Evolutionary conservation across 2,329 filamentous ascomycete genomes (phyloP), one percentile per base, ranked within the genome.

Genomic region (Aspergillus pseudoterreus): DNA sequence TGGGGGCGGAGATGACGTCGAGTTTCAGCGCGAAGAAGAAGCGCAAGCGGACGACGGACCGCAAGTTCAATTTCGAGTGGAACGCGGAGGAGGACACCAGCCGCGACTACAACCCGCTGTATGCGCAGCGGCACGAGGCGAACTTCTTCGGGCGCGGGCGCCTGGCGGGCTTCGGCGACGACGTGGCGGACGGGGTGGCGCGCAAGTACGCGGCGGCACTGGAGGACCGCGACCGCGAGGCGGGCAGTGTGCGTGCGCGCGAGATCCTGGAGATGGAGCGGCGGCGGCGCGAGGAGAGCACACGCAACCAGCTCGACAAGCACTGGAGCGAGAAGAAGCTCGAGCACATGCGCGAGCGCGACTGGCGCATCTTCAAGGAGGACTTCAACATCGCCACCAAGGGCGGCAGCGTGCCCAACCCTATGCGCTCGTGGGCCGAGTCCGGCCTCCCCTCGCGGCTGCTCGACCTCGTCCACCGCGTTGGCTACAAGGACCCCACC

Each of bases 291-390:
- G 87, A 95, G 64, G 83, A 88, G 57, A 84, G 85, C 54, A 75
- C 78, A 1, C 82, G 87, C 56, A 90, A 86, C 57, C 86, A 86
- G 32, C 79, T 95, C 51, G 92, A 95, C 62, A 92, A 92, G 71
- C 91, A 96, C 72, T 99, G 94, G 94, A 91, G 88, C 50, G 90
- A 96, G 68, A 99, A 99, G 83, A 82, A 81, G 56, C 77, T 97
- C 56, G 84, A 88, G 12, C 89, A 96, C 63, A 99, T 99, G 94
- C 88, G 90, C 56, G 92, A 97, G 74, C 82, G 94, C 69, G 94
- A 99, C 72, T 99, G 94, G 94, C 89, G 94, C 67, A 97, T 99
- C 63, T 96, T 99, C 84, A 99, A 97, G 74, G 94, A 97, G 71
- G 92, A 99, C 72, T 97, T 96, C 75, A 95, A 94, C 62, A 99